Conservation (phyloP, 768 basidiomycete species). For the Lentinula detonsa region DNA sequence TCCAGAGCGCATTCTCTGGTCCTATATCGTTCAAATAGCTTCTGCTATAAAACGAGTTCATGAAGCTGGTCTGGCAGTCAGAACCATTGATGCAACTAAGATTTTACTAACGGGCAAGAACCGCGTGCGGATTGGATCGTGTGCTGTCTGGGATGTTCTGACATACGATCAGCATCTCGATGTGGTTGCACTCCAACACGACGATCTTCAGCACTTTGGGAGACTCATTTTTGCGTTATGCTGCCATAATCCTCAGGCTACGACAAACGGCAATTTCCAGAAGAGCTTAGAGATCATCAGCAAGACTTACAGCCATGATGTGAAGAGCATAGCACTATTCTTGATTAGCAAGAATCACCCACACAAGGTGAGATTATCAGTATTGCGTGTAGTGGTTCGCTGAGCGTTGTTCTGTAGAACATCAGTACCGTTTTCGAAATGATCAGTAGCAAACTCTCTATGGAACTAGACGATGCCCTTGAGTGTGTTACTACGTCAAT, state of each 20-base stretch:
- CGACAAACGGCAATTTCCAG: slow-evolving; percentile 56
- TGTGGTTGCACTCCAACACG: slow-evolving; percentile 63
- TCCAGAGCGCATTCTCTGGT: slow-evolving; percentile 84
- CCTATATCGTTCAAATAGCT: slow-evolving; percentile 86
- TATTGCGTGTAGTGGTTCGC: background rate
- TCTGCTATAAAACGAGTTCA: slow-evolving; percentile 85
- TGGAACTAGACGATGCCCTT: slow-evolving; percentile 84
- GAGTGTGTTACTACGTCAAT: slow-evolving; percentile 39
- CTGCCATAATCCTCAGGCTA: slow-evolving; percentile 57
- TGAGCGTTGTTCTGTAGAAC: slow-evolving; percentile 31
- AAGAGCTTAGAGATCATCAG: slow-evolving; percentile 72
- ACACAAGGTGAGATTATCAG: slow-evolving; percentile 42
- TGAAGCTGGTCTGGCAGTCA: slow-evolving; percentile 69
- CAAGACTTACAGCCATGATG: slow-evolving; percentile 70
- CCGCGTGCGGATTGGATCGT: slow-evolving; percentile 80
- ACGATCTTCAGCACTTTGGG: slow-evolving; percentile 85
- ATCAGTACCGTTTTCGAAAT: slow-evolving; percentile 80
- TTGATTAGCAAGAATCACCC: slow-evolving; percentile 67
- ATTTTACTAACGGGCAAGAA: slow-evolving; percentile 87
- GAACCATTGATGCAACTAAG: slow-evolving; percentile 83
- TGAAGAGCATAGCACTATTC: slow-evolving; percentile 77
- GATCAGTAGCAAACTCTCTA: slow-evolving; percentile 61
- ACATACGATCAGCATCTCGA: slow-evolving; percentile 67
- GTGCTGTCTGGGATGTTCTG: slow-evolving; percentile 83
- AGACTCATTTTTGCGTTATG: slow-evolving; percentile 76